Conservation (phyloP, 768 basidiomycete genomes). For the Pulveroboletus sp. region DNA sequence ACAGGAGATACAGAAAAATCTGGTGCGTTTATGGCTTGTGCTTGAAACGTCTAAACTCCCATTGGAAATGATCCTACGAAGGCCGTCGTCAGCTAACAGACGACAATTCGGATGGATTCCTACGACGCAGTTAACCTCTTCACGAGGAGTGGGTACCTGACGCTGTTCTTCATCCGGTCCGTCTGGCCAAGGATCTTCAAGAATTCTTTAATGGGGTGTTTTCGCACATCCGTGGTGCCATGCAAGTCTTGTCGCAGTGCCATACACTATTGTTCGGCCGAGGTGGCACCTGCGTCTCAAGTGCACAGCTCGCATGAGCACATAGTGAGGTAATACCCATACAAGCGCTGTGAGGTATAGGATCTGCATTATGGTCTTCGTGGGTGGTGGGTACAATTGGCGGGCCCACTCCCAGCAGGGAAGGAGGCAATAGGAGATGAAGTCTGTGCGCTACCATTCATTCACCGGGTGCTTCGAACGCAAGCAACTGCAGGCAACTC, state of each 20-base stretch:
- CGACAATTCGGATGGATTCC: constrained; percentile 15
- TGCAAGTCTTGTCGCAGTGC: constrained; percentile 56
- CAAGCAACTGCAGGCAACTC: constrained; percentile 59
- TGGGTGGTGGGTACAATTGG: constrained; percentile 35
- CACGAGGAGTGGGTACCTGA: constrained; percentile 53
- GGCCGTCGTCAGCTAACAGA: neutral
- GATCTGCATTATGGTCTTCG: constrained; percentile 68
- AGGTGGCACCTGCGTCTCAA: constrained; percentile 60
- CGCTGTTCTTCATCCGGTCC: constrained; percentile 33
- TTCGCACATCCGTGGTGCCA: constrained; percentile 57
- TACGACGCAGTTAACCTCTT: constrained; percentile 62
- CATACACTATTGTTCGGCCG: constrained; percentile 60
- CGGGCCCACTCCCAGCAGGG: constrained; percentile 1
- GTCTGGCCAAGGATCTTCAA: constrained; percentile 39
- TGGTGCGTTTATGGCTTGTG: constrained; percentile 1
- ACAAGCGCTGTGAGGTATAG: constrained; percentile 58
- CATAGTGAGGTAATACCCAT: constrained; percentile 49
- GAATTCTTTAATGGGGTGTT: constrained; percentile 51
- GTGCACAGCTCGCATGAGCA: constrained; percentile 60
- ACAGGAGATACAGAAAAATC: neutral
- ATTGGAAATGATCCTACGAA: constrained; percentile 68
- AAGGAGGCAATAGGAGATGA: constrained; percentile 53
- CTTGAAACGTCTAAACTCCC: constrained; percentile 60
- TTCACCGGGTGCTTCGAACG: constrained; percentile 65
- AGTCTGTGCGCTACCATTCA: constrained; percentile 56